Evolutionary conservation across 306 rosid species (phyloP), one percentile per base, ranked within the genome.

Genomic region (Rosa lucieae): DNA sequence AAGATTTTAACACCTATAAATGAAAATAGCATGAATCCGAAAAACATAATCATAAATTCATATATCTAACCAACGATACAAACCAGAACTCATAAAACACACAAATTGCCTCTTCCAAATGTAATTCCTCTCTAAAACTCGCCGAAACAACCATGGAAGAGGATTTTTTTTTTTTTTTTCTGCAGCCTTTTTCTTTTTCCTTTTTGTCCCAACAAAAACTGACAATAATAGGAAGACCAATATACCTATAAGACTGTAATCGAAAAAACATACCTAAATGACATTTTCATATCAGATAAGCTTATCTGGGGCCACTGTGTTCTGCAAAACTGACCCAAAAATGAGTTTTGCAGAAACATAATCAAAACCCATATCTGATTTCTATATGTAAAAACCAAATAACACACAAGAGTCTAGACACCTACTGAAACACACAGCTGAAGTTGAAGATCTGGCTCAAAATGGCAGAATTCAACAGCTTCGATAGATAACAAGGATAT

Each of bases 241-340:
- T 61, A 37, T 7, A 20, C 0, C n/a, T 20, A 20, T 55, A 20
- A 55, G 26, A 8, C 2, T 53, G n/a, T 15, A 53, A 18, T 17
- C 59, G n/a, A 18, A 1, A 53, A 2, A 58, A 58, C 78, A 20
- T 20, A 61, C 2, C 42, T 68, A 58, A 35, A 46, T 15, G n/a
- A 73, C 39, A 21, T 15, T 10, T 17, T 40, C 18, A 44, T 6
- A 46, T 12, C 62, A 69, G 59, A 75, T 20, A 52, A 12, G 42
- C n/a, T 63, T 10, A 29, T 56, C 35, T 56, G 70, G 79, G 68
- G 42, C 18, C n/a, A 44, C 65, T 48, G 37, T 40, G 37, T 49
- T 71, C 77, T 82, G 81, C 81, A 82, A 51, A 42, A 82, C 80
- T 37, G 37, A 10, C 18, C 68, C 10, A 59, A 81, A 82, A 56